Conservation (phyloP, 768 basidiomycete species). For the Hygrophoropsis aurantiaca region DNA sequence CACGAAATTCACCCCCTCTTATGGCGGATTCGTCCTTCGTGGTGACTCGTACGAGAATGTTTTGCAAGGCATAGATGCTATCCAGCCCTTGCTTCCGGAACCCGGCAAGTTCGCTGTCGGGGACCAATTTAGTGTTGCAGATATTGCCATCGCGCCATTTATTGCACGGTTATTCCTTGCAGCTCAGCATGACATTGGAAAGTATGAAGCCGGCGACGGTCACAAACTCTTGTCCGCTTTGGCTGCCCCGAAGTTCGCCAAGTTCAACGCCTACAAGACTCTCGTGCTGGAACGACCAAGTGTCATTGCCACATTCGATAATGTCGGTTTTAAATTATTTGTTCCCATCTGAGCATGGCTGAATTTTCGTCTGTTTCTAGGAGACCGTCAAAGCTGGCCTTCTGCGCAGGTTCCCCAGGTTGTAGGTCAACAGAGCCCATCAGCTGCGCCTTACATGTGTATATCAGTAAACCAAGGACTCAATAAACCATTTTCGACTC, state of each 20-base stretch:
- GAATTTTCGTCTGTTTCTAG: too few species aligned
- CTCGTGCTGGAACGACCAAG: conserved; percentile 49
- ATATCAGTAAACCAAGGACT: too few species aligned
- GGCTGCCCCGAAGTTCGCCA: conserved; percentile 49
- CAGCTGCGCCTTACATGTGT: too few species aligned
- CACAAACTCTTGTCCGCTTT: conserved; percentile 41
- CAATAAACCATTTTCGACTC: too few species aligned
- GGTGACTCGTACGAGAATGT: conserved; percentile 44
- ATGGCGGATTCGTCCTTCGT: conserved; percentile 32
- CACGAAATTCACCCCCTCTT: conserved; percentile 43
- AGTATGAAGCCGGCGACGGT: conserved; percentile 46
- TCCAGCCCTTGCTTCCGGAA: conserved; percentile 51
- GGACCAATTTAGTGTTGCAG: conserved; percentile 33
- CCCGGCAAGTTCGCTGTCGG: conserved; percentile 38
- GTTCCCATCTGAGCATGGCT: too few species aligned
- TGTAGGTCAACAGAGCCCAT: too few species aligned
- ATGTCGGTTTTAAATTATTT: too few species aligned
- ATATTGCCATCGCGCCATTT: conserved; percentile 60
- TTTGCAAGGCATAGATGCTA: conserved; percentile 41
- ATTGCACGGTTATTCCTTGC: conserved; percentile 44
- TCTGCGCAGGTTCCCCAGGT: too few species aligned
- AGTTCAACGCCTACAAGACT: conserved; percentile 45
- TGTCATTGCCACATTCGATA: conserved; percentile 51
- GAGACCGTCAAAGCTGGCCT: too few species aligned
- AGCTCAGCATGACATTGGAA: conserved; percentile 49